Percentiles rank a stretch among this genome's conserved stretches.
phyloP scores from a whole-genome alignment of 768 basidiomycete genomes.

The Rhodotorula paludigena region DNA sequence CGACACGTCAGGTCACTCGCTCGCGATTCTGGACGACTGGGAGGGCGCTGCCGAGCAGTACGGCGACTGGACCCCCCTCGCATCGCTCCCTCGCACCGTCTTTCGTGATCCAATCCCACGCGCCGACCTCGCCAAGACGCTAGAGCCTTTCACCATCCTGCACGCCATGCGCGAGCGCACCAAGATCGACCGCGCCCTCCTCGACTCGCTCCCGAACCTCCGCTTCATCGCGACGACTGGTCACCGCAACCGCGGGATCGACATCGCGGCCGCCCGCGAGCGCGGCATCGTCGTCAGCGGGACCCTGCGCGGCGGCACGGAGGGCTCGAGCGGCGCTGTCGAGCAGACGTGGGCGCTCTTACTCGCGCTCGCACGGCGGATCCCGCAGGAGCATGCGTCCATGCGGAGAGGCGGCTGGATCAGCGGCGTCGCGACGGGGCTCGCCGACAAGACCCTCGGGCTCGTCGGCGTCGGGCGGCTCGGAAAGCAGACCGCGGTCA shows the following conservation, averaged over 20 bases:
- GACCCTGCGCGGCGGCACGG: constrained; percentile 44
- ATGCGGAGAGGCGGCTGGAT: constrained; percentile 58
- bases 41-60: constrained; percentile 54
- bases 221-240: constrained; percentile 62
- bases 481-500: constrained; percentile 56
- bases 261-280: constrained; percentile 52
- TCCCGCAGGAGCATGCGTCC: constrained; percentile 55
- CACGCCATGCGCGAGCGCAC: constrained; percentile 67
- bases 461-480: constrained; percentile 61
- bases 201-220: constrained; percentile 59
- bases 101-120: constrained; percentile 54
- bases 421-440: constrained; percentile 53
- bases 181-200: constrained; percentile 53
- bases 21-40: constrained; percentile 63
- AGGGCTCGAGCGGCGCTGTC: constrained; percentile 49
- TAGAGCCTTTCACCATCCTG: constrained; percentile 57
- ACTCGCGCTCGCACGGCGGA: constrained; percentile 55
- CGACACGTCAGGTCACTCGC: constrained; percentile 10
- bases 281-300: constrained; percentile 58
- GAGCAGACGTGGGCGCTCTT: constrained; percentile 63
- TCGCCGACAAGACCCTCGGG: constrained; percentile 58
- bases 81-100: constrained; percentile 39
- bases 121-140: constrained; percentile 54
- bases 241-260: constrained; percentile 52
- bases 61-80: constrained; percentile 56